Evolutionary conservation across 441 rosid genomes (phyloP).

Genomic region (Macaranga tanarius): DNA sequence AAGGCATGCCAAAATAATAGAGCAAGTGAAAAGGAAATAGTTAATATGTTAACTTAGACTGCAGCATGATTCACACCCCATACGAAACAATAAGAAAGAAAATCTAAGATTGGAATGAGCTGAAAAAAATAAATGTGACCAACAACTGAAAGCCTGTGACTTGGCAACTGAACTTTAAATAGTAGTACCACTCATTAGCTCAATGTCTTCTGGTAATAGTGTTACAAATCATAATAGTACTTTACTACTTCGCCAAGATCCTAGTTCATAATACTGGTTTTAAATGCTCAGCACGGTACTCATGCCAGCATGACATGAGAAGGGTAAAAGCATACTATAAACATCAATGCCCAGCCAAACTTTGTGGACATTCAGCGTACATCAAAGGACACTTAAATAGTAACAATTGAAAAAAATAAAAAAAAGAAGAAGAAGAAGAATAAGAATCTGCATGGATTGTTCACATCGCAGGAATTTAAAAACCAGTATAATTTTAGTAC

Average conservation of each 20-base stretch:
- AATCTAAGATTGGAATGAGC: not conserved
- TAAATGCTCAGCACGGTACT: too few species aligned
- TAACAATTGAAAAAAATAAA: not conserved
- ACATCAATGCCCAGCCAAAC: not conserved
- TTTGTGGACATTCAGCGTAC: too few species aligned
- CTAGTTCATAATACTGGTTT: too few species aligned
- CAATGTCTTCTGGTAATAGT: too few species aligned
- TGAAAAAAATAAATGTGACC: not conserved
- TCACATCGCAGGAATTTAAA: not conserved
- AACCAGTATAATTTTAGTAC: not conserved
- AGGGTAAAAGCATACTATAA: too few species aligned
- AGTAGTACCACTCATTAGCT: not conserved
- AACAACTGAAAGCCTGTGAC: not conserved
- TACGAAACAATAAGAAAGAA: not conserved
- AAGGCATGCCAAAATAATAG: not conserved
- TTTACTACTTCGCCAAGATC: too few species aligned
- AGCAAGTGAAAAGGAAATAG: constrained; percentile 4
- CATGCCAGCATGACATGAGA: too few species aligned
- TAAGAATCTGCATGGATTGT: not conserved
- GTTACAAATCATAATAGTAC: too few species aligned
- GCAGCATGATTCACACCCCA: not conserved
- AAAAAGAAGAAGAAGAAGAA: too few species aligned
- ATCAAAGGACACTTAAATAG: too few species aligned
- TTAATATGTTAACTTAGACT: not conserved
- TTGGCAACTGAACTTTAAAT: not conserved